Conservation (phyloP, 2,329 filamentous ascomycete genomes). For the Pezicula radicicola region DNA sequence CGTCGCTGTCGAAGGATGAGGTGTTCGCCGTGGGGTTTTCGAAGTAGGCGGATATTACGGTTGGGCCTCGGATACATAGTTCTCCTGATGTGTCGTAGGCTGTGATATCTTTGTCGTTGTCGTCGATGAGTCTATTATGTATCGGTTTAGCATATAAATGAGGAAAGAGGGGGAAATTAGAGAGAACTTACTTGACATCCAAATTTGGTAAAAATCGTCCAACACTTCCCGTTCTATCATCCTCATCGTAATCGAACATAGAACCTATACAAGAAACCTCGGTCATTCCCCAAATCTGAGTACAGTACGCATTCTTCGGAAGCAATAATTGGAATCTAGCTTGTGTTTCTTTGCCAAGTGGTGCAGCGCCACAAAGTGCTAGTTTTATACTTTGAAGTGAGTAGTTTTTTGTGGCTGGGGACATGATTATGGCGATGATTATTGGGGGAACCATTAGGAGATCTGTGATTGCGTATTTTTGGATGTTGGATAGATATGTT, state of each 20-base stretch:
- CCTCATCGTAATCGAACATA: constrained; percentile 43
- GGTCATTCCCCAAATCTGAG: constrained; percentile 53
- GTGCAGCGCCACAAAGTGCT: constrained; percentile 45
- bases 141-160: neutral
- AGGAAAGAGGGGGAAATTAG: neutral
- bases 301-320: constrained; percentile 35
- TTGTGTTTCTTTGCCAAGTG: constrained; percentile 39
- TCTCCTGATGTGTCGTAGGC: constrained; percentile 27
- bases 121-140: constrained; percentile 18
- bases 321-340: constrained; percentile 38
- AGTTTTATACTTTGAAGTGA: constrained; percentile 53
- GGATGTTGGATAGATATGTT: constrained; percentile 64
- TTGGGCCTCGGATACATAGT: constrained; percentile 70
- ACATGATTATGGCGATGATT: constrained; percentile 55
- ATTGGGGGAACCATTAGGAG: constrained; percentile 73
- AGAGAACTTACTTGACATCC: constrained; percentile 24
- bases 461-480: constrained; percentile 65
- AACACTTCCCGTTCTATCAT: constrained; percentile 42
- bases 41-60: constrained; percentile 77
- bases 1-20: constrained; percentile 52
- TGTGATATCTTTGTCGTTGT: constrained; percentile 21
- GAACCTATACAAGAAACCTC: constrained; percentile 31
- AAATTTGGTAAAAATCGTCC: constrained; percentile 39
- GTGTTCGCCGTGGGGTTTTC: constrained; percentile 29
- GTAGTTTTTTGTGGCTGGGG: constrained; percentile 16